These are phyloP conservation scores for Colletotrichum melonis DNA, from an alignment of 2,329 filamentous ascomycete genomes.

Conservation along the genomic window DNA sequence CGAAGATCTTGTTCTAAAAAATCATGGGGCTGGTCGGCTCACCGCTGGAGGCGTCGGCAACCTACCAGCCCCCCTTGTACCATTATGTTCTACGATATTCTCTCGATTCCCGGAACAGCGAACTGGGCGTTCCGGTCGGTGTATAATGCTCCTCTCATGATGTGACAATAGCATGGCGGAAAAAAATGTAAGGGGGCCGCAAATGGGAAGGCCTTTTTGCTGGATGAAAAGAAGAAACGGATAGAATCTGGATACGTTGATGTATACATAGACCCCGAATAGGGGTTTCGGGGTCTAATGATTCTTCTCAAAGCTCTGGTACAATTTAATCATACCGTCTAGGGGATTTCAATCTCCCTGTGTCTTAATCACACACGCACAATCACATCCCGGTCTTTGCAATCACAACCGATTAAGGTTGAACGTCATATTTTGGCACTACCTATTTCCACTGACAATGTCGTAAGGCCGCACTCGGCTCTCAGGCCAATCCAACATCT, in stretches of 20 bases:
- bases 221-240: conserved; percentile 30
- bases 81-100: conserved; percentile 41
- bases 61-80: conserved; percentile 44
- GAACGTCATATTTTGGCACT: neutral
- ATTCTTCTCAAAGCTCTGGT: conserved; percentile 28
- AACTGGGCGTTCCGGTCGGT: conserved; percentile 42
- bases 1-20: conserved; percentile 3
- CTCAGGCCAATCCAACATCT: neutral
- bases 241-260: conserved; percentile 28
- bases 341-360: conserved; percentile 26
- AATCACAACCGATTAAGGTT: neutral
- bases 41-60: conserved; percentile 16
- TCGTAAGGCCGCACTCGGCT: neutral
- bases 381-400: neutral
- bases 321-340: conserved; percentile 30
- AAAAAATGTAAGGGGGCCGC: conserved; percentile 1
- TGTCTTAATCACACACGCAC: conserved; percentile 4
- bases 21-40: neutral
- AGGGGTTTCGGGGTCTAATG: conserved; percentile 12
- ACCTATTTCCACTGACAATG: neutral
- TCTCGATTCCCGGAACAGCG: conserved; percentile 35
- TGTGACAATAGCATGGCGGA: conserved; percentile 39
- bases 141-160: conserved; percentile 62
- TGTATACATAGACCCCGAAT: conserved; percentile 30
- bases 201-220: conserved; percentile 27